Base-by-base conservation (phyloP, 495 filamentous ascomycete species). In the Daldinia bambusicola region DNA sequence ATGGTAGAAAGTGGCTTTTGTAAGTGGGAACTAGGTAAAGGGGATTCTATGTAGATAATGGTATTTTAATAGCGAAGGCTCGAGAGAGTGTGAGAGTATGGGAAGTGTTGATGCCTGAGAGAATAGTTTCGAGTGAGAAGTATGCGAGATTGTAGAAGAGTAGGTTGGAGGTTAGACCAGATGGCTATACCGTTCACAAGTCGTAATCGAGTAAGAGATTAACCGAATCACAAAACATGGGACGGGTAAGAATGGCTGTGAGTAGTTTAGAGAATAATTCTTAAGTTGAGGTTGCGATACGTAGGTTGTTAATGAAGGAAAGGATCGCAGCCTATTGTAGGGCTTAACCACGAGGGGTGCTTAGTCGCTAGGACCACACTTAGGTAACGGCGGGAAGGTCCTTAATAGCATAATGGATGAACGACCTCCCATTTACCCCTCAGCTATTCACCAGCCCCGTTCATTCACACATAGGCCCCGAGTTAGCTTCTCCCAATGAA, bases 401-500 rank as follows among this genome's bases (percentile, higher is more conserved):
- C 18, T 48, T 48, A 20, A 48, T 6, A 2, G 20, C 18, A 22
- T 48, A 22, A 1, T 4, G 3, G 8, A 3, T 13, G 45, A 45
- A 2, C n/a, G 9, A 0, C 36, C 20, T 36, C 14, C 26, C 20
- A 16, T 41, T 55, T 20, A 32, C 14, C 30, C 12, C 26, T 32
- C 12, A 6, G 40, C 32, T 32, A 18, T 36, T 41, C 48, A 61
- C 68, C 57, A 41, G 8, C 48, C n/a, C 18, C 69, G 55, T 6
- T 52, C 60, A 32, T 32, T 61, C 3, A 52, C 50, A 16, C 60
- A 61, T 0, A 64, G 13, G n/a, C 70, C 65, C n/a, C 16, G 40
- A 37, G 57, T 50, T 14, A 77, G 18, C 38, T 77, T 75, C 37
- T 77, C 75, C 75, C 75, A 75, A 30, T 78, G 76, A 38, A 78